phyloP scores from a whole-genome alignment of 768 basidiomycete species.

The Nidula microcarpa region DNA sequence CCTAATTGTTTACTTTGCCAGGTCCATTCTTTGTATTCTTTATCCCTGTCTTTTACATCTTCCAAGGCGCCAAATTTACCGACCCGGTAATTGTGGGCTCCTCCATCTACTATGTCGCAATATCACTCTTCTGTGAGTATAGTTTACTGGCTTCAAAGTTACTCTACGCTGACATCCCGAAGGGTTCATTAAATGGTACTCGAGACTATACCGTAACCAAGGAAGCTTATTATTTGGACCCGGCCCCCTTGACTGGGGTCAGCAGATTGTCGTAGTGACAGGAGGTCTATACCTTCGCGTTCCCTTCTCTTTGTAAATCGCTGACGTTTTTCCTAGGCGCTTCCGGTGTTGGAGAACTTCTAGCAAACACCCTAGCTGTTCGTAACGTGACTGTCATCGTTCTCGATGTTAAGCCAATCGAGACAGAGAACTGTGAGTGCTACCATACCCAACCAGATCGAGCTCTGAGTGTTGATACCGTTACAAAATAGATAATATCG shows the following conservation, averaged over 20 bases:
- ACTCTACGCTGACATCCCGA: no score
- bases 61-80: constrained; percentile 56
- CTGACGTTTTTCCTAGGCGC: constrained; percentile 48
- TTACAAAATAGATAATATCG: constrained; percentile 69
- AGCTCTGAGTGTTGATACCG: no score
- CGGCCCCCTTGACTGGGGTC: constrained; percentile 71
- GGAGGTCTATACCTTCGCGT: constrained; percentile 57
- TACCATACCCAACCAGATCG: no score
- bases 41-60: constrained; percentile 74
- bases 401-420: constrained; percentile 76
- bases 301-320: neutral
- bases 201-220: constrained; percentile 73
- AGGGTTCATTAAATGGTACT: constrained; percentile 74
- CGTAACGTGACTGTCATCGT: constrained; percentile 83
- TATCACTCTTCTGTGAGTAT: constrained; percentile 68
- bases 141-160: no score
- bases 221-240: constrained; percentile 60
- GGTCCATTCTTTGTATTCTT: constrained; percentile 85
- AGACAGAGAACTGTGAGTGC: constrained; percentile 74
- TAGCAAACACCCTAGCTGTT: constrained; percentile 84
- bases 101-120: constrained; percentile 48
- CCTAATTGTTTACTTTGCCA: constrained; percentile 22
- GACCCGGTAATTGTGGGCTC: constrained; percentile 52
- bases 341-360: constrained; percentile 84
- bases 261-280: constrained; percentile 88